These are phyloP conservation scores for Schizosaccharomyces japonicus DNA, from an alignment of 805 yeast species.

Conservation along the genomic window DNA sequence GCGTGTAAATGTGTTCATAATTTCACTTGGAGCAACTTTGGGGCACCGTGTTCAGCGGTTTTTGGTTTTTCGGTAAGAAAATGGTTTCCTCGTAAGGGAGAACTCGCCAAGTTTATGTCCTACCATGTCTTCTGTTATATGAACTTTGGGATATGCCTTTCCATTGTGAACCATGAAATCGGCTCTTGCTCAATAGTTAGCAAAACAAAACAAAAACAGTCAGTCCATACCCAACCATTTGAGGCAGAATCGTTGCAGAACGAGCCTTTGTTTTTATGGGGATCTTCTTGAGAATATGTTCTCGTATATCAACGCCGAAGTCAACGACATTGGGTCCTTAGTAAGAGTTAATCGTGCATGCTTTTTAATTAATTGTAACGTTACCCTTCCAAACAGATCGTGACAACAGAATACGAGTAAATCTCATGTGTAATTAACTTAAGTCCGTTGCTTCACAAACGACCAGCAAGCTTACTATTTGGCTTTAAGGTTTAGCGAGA, in stretches of 20 bases:
- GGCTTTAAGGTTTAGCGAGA: no score
- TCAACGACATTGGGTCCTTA: conserved; percentile 90
- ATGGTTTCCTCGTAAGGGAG: conserved; percentile 79
- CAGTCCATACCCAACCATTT: conserved; percentile 46
- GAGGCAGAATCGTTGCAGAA: conserved; percentile 81
- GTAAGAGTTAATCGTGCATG: no score
- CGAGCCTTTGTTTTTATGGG: conserved; percentile 94
- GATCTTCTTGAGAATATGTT: conserved; percentile 54
- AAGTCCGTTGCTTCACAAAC: no score
- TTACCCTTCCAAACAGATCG: neutral
- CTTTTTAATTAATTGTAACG: neutral
- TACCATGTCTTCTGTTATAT: conserved; percentile 83
- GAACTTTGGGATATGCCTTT: conserved; percentile 70
- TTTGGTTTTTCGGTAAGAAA: conserved; percentile 29
- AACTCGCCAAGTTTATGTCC: conserved; percentile 88
- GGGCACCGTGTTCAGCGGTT: no score
- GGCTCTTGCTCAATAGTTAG: conserved; percentile 15
- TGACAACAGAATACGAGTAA: no score
- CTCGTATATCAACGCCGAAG: conserved; percentile 44
- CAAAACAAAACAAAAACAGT: neutral
- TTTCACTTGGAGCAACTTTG: no score
- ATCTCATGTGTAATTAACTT: no score
- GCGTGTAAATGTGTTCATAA: no score
- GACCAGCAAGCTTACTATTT: no score
- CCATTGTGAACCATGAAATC: conserved; percentile 93